Percentiles rank a stretch among this genome's conserved stretches.
Conservation (phyloP, 306 rosid species). For the Herpetospermum pedunculosum region DNA sequence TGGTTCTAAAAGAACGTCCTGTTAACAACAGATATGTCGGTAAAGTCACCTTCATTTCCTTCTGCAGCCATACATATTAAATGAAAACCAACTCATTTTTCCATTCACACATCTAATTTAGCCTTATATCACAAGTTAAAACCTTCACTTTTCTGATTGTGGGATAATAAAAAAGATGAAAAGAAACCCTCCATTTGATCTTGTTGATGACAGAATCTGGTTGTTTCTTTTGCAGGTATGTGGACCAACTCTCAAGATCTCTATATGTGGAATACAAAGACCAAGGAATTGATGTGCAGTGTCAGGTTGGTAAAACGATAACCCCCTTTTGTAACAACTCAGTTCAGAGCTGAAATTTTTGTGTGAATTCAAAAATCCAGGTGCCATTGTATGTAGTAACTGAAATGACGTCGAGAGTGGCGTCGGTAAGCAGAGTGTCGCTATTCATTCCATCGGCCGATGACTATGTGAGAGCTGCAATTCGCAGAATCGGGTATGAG, state of each 20-base stretch:
- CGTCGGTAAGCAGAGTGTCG: conserved; percentile 27
- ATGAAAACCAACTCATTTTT: background rate
- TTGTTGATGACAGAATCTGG: background rate
- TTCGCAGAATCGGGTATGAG: conserved; percentile 37
- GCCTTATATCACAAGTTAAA: background rate
- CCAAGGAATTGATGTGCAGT: conserved; percentile 66
- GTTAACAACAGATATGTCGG: background rate
- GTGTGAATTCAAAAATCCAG: conserved; percentile 10
- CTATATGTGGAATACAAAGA: conserved; percentile 39
- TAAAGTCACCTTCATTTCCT: background rate
- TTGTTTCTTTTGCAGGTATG: conserved; percentile 28
- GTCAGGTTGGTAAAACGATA: conserved; percentile 35
- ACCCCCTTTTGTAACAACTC: background rate
- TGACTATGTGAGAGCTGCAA: conserved; percentile 44
- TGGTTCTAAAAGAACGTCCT: background rate
- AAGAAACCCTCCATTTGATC: background rate
- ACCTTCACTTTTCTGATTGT: background rate
- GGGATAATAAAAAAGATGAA: background rate
- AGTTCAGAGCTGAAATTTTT: background rate
- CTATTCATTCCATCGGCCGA: conserved; percentile 54
- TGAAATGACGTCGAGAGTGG: conserved; percentile 39
- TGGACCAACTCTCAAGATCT: conserved; percentile 51
- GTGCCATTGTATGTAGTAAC: conserved; percentile 73
- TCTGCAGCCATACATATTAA: background rate
- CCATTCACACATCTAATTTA: background rate